Evolutionary conservation across 2,329 filamentous ascomycete species (phyloP), one percentile per base, ranked within the genome.

Genomic region (Cercospora janseana): DNA sequence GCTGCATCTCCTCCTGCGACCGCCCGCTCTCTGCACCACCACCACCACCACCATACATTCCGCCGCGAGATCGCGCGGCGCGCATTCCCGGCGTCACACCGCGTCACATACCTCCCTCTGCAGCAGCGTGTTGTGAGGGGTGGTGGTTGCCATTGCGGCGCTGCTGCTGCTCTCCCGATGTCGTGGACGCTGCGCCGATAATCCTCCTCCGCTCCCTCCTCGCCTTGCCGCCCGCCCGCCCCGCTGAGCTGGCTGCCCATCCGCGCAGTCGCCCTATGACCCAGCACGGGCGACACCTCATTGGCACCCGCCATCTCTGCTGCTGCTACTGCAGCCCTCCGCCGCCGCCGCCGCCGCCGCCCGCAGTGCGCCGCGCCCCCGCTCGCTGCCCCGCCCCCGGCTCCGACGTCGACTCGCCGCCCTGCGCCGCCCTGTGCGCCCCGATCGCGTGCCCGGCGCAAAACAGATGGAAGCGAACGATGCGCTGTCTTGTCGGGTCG

Each of bases 401-500:
- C 28, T 20, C 12, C 29, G 16, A 42, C 27, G n/a, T 29, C 23
- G 31, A 46, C 21, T 6, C 16, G 10, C n/a, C 16, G 34, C 20
- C 34, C 34, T 18, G 34, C 18, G 26, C 16, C 26, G 37, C 23
- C 27, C 10, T 23, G 15, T 32, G 46, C 37, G 35, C 38, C 32
- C 44, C 24, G 46, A 35, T 32, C 46, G 34, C 35, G 37, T 41
- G 27, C 46, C 23, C 46, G 35, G 43, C 52, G 52, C 48, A 51
- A 38, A 49, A 49, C 58, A 56, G 54, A 65, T 66, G 63, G 64
- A 66, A 62, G 63, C 58, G 54, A 32, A 50, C 46, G 49, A 50
- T n/a, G 55, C 55, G 42, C 55, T 52, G 46, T 51, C 52, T 45
- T 66, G 63, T 57, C 61, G 60, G 52, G 62, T 64, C 38, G 55